Evolutionary conservation across 371 early-diverging fungal genomes (phyloP).

Genomic region (Vairimorpha necatrix): DNA sequence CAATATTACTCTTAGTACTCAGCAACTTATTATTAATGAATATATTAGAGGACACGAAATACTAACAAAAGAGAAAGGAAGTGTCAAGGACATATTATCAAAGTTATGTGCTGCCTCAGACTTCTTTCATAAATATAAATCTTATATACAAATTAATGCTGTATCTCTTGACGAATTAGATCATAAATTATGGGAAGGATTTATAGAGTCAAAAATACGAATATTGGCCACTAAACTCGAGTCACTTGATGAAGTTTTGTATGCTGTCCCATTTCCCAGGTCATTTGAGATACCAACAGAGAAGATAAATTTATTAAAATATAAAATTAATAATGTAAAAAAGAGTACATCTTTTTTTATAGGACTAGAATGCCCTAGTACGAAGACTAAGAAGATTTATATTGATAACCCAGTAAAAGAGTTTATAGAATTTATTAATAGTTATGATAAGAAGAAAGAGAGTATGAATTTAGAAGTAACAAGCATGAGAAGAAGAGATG

Average conservation of each 20-base stretch:
- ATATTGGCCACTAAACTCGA: conserved; percentile 81
- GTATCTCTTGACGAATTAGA: conserved; percentile 29
- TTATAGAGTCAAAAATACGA: conserved; percentile 84
- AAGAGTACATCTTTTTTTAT: conserved; percentile 41
- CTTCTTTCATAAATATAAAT: conserved; percentile 80
- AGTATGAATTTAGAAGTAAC: conserved; percentile 29
- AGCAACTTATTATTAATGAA: conserved; percentile 74
- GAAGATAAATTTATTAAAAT: conserved; percentile 12
- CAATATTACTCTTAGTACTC: conserved; percentile 86
- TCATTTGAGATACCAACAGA: conserved; percentile 68
- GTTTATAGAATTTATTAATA: conserved; percentile 44
- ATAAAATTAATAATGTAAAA: conserved; percentile 2
- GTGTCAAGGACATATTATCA: conserved; percentile 35
- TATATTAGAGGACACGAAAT: conserved; percentile 65
- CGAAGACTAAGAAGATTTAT: conserved; percentile 43
- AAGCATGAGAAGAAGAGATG: conserved; percentile 45
- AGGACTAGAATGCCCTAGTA: conserved; percentile 30
- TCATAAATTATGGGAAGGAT: conserved; percentile 69
- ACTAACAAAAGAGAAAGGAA: conserved; percentile 28
- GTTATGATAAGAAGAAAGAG: conserved; percentile 25
- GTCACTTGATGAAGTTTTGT: conserved; percentile 69
- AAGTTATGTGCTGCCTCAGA: conserved; percentile 75
- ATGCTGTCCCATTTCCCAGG: conserved; percentile 83
- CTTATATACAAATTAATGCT: conserved; percentile 79
- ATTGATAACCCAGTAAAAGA: conserved; percentile 47